Evolutionary conservation across 1,284 basidiomycete species (phyloP), one percentile per base, ranked within the genome.

Genomic region (Ganoderma lucidum): DNA sequence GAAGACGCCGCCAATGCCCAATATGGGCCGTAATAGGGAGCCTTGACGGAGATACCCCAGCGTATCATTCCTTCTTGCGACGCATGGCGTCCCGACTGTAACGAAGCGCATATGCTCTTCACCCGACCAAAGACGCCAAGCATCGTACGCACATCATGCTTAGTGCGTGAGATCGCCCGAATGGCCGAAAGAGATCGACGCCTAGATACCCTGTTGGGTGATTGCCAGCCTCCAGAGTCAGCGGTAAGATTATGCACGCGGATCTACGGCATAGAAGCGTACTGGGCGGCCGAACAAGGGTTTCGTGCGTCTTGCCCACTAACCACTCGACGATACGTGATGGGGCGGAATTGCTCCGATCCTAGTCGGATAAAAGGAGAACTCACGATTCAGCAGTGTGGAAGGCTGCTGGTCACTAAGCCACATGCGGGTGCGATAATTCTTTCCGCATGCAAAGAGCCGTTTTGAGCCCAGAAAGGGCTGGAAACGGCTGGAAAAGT

Each of bases 21-120:
- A 68, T 15, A 78, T 70, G 23, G 69, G 67, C 70, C 73, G 23
- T 23, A 28, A 66, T 73, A 76, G 23, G 78, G 75, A 9, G 70
- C 64, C 65, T 75, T 69, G 42, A 74, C 75, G 2, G 75, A 70
- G 32, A 35, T 6, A 8, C 30, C 6, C 23, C 2, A 28, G 23
- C 12, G 8, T 12, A 28, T 51, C 48, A 28, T 28, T 51, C 48
- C 10, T 8, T 12, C 10, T 28, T 51, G 2, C 48, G 10, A 28
- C 28, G 48, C 23, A 28, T 28, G 45, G 8, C 23, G 12, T 51
- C 23, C 23, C 6, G 19, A 6, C 19, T 48, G n/a, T 19, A 48
- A 48, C 45, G 8, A 51, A 51, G 48, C 12, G 23, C 48, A 4
- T 28, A 28, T 51, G 0, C 15, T 48, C 2, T 5, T 48, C n/a